phyloP scores from a whole-genome alignment of 192 early-diverging fungal genomes.

The Lobosporangium transversale region DNA sequence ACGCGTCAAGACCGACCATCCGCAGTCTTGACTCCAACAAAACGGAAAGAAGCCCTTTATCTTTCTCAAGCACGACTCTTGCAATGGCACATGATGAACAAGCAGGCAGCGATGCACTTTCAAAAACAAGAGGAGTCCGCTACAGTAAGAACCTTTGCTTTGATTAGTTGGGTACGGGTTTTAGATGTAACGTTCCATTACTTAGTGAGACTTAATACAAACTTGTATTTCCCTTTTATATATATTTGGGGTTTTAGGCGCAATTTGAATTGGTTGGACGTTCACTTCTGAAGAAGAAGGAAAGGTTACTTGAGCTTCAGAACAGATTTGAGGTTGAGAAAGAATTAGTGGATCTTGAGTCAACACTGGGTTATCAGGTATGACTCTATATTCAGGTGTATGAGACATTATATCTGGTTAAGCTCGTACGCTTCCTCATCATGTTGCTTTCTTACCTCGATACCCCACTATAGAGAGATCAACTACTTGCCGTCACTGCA shows the following conservation, averaged over 20 bases:
- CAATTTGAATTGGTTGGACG: conserved; percentile 16
- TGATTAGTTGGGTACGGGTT: too few relatives aligned
- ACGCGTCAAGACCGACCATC: conserved; percentile 14
- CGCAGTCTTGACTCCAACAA: background rate
- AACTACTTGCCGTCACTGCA: conserved; percentile 4
- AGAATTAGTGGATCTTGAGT: conserved; percentile 21
- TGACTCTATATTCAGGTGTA: background rate
- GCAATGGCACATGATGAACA: conserved; percentile 30
- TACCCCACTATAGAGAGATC: conserved; percentile 23
- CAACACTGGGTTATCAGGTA: conserved; percentile 22
- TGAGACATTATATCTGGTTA: background rate
- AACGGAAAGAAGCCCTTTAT: conserved; percentile 39
- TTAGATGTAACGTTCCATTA: too few relatives aligned
- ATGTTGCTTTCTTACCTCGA: background rate
- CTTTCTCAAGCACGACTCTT: conserved; percentile 36
- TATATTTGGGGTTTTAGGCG: conserved; percentile 2
- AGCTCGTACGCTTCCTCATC: too few relatives aligned
- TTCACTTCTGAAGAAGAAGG: conserved; percentile 15
- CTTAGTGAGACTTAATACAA: too few relatives aligned
- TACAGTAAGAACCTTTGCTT: conserved; percentile 24
- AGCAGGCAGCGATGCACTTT: conserved; percentile 11
- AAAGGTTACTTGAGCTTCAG: conserved; percentile 1
- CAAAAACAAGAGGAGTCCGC: conserved; percentile 19
- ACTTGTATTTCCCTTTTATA: too few relatives aligned
- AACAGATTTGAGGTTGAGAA: conserved; percentile 27